phyloP scores from a whole-genome alignment of 768 basidiomycete species.

The Lactifluus volemus region DNA sequence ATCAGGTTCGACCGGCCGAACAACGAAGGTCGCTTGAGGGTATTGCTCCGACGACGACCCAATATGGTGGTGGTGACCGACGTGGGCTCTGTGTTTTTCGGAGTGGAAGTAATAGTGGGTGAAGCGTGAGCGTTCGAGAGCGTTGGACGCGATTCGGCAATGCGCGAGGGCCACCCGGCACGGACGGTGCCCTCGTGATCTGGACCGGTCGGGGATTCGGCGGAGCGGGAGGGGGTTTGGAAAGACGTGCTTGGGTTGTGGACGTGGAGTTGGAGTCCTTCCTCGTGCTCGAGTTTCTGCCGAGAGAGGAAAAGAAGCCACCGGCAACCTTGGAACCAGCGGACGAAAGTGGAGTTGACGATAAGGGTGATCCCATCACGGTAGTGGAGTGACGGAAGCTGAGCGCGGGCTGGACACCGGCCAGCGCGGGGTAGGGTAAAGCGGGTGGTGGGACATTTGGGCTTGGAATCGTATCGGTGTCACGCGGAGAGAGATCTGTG shows the following conservation, averaged over 20 bases:
- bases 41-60: conserved; percentile 15
- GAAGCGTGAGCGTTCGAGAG: conserved; percentile 57
- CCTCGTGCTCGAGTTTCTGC: conserved; percentile 23
- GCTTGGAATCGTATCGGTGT: conserved; percentile 38
- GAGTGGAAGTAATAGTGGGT: no score
- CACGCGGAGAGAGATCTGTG: conserved; percentile 50
- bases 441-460: conserved; percentile 45
- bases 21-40: conserved; percentile 25
- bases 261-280: not conserved
- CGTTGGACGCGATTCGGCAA: conserved; percentile 50
- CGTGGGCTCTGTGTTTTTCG: conserved; percentile 20
- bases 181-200: conserved; percentile 36
- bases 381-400: conserved; percentile 13
- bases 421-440: conserved; percentile 72
- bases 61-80: not conserved
- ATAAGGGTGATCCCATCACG: not conserved
- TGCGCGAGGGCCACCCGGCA: conserved; percentile 71
- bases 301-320: conserved; percentile 8
- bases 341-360: not conserved
- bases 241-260: conserved; percentile 19
- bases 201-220: conserved; percentile 28
- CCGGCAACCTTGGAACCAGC: not conserved
- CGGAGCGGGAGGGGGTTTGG: conserved; percentile 31
- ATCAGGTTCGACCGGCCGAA: conserved; percentile 21
- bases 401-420: conserved; percentile 23